Evolutionary conservation across 2,329 filamentous ascomycete genomes (phyloP), one percentile per base, ranked within the genome.

Genomic region (Sporothrix sp.): DNA sequence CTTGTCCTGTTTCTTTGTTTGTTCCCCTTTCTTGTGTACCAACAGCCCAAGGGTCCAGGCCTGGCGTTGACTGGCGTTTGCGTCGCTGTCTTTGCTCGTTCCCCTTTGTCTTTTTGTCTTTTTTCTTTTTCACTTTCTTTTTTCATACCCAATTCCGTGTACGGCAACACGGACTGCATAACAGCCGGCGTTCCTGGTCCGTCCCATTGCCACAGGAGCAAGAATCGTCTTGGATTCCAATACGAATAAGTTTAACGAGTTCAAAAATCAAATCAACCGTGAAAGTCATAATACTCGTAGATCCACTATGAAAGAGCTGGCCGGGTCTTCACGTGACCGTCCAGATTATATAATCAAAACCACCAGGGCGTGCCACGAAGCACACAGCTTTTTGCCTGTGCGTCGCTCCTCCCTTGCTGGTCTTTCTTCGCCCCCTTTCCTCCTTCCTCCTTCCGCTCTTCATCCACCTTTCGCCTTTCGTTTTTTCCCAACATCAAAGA

Each of bases 131-230:
- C 13, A 10, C 25, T 7, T 2, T 7, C 21, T 49, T 52, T 45
- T 50, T 28, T 28, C 35, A 45, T 32, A 35, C 38, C 45, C 50
- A 42, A 51, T 43, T 38, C 49, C 14, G 25, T 36, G 47, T 20
- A 47, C 18, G 23, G 35, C 43, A 48, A 46, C 28, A n/a, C 32
- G 28, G 37, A 33, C 30, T 45, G 44, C 25, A 40, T 48, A 27
- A 20, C 33, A 25, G 37, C 21, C 30, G 44, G 44, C 32, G 44
- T 48, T 48, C 38, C 30, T 47, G 23, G 21, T 47, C 21, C 16
- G 16, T 20, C 28, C 36, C 25, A 14, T 47, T 4, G 16, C 23
- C 44, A 20, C 37, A 27, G 37, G 33, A 45, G 7, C 13, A 35
- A 45, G 11, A n/a, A 11, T 10, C 44, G n/a, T 32, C 20, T 39